These are phyloP conservation scores for Candida pini DNA, from an alignment of 805 yeast species.

Conservation along the genomic window DNA sequence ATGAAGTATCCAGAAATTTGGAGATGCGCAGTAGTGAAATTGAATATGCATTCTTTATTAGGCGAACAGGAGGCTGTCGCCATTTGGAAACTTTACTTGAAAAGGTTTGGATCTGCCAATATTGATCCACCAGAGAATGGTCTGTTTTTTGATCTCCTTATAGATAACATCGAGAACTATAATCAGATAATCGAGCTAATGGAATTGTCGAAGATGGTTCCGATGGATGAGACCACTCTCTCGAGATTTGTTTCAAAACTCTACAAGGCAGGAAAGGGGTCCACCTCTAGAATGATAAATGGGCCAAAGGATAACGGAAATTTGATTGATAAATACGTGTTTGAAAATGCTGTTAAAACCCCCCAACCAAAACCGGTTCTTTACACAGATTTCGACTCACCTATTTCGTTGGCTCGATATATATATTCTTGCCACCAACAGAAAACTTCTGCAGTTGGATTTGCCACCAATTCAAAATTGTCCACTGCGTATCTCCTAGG, in stretches of 20 bases:
- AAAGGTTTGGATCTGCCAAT: constrained; percentile 2
- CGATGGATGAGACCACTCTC: constrained; percentile 23
- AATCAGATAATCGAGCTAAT: constrained; percentile 9
- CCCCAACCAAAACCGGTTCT: background rate
- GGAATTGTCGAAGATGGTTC: constrained; percentile 5
- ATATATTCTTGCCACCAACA: constrained; percentile 7
- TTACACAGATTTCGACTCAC: background rate
- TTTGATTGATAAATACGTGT: constrained; percentile 11
- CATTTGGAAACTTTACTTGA: constrained; percentile 16
- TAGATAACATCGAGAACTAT: constrained; percentile 13
- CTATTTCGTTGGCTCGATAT: constrained; percentile 20
- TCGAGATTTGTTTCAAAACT: constrained; percentile 21
- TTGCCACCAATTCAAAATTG: no score
- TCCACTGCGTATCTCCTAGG: constrained; percentile 24
- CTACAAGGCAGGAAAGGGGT: constrained; percentile 19
- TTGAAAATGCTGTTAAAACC: constrained; percentile 1
- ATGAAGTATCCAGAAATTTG: constrained; percentile 26
- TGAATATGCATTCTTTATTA: constrained; percentile 15
- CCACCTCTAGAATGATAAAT: constrained; percentile 2
- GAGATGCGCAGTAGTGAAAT: constrained; percentile 23
- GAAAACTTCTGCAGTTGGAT: no score
- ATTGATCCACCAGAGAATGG: constrained; percentile 7
- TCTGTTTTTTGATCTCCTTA: constrained; percentile 18
- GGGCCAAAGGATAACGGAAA: constrained; percentile 9
- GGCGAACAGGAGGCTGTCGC: constrained; percentile 9